phyloP scores from a whole-genome alignment of 768 basidiomycete species.

The Russula foetens region DNA sequence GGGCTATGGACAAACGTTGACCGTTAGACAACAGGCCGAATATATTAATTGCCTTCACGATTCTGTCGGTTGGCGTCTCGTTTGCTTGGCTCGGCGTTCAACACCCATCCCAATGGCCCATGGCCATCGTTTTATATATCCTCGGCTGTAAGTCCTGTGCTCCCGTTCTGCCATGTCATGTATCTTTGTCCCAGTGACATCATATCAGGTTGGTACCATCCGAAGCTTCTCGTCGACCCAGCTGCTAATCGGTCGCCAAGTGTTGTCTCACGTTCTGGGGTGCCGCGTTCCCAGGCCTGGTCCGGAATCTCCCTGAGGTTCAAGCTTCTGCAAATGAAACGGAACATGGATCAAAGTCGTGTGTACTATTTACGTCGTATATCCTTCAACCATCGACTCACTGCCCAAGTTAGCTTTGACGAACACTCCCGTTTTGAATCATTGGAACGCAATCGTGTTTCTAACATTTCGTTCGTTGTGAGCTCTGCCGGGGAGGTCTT shows the following conservation, averaged over 20 bases:
- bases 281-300: slow-evolving; percentile 72
- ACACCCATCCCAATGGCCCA: slow-evolving; percentile 53
- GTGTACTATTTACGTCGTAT: slow-evolving; percentile 7
- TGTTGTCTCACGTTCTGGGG: slow-evolving; percentile 76
- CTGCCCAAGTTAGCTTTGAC: slow-evolving; percentile 28
- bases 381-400: neutral
- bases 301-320: slow-evolving; percentile 63
- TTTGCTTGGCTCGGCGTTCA: slow-evolving; percentile 76
- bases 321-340: slow-evolving; percentile 39
- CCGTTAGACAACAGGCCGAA: slow-evolving; percentile 42
- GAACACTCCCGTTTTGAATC: slow-evolving; percentile 52
- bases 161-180: neutral
- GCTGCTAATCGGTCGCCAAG: slow-evolving; percentile 25
- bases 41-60: slow-evolving; percentile 67
- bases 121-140: slow-evolving; percentile 53
- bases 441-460: slow-evolving; percentile 61
- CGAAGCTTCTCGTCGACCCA: neutral
- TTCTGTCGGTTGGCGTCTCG: slow-evolving; percentile 56
- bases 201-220: slow-evolving; percentile 47
- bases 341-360: slow-evolving; percentile 41
- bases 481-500: slow-evolving; percentile 63
- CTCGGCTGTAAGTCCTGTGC: slow-evolving; percentile 44
- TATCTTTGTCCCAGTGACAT: slow-evolving; percentile 41
- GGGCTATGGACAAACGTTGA: neutral
- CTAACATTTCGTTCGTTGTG: slow-evolving; percentile 66